Evolutionary conservation across 2,329 filamentous ascomycete species (phyloP).

Genomic region (Colletotrichum sp.): DNA sequence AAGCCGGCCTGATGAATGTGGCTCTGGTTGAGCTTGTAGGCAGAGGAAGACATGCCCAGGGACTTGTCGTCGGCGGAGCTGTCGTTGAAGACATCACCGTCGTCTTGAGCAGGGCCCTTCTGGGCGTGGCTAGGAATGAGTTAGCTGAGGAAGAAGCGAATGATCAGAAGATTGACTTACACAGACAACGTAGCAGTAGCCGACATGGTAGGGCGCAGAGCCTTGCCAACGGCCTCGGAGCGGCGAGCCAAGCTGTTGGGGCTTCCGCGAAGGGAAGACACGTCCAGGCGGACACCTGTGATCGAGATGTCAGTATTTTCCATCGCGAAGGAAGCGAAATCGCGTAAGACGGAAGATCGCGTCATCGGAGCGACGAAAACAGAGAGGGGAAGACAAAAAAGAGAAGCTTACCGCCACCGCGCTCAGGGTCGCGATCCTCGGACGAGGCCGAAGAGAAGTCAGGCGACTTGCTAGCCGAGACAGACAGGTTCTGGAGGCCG

Average conservation of each 20-base stretch:
- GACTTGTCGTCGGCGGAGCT: background rate
- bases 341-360: background rate
- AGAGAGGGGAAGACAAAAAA: background rate
- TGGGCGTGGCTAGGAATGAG: background rate
- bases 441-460: background rate
- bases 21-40: background rate
- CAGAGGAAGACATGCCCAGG: background rate
- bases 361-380: background rate
- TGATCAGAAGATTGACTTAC: background rate
- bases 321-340: background rate
- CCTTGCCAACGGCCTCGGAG: background rate
- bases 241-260: background rate
- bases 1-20: background rate
- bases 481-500: background rate
- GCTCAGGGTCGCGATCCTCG: background rate
- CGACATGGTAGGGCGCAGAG: slow-evolving; percentile 13
- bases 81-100: slow-evolving; percentile 8
- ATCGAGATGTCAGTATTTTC: background rate
- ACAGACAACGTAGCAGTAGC: slow-evolving; percentile 3
- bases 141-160: background rate
- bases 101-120: background rate
- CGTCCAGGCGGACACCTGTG: background rate
- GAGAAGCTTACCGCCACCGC: background rate
- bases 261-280: slow-evolving; percentile 3
- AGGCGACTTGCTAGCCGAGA: background rate